phyloP scores from a whole-genome alignment of 345 rosid genomes.

The Gossypium ekmanianum region DNA sequence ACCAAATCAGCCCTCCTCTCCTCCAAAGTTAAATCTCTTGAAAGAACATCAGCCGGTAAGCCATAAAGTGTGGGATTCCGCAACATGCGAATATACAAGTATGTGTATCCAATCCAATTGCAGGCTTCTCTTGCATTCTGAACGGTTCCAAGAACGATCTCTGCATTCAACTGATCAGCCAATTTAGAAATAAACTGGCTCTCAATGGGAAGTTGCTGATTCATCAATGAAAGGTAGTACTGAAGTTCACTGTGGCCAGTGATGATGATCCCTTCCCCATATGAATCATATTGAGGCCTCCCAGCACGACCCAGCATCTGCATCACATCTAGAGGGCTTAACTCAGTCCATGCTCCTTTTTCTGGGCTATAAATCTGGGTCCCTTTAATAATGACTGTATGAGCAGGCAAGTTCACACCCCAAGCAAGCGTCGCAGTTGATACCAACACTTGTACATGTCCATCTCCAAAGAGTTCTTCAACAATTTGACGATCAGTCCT shows the following conservation, averaged over 20 bases:
- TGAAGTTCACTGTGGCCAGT: slow-evolving; percentile 90
- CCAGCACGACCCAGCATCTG: slow-evolving; percentile 99
- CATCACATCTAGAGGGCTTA: slow-evolving; percentile 95
- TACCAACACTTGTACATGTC: slow-evolving; percentile 83
- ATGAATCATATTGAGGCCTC: slow-evolving; percentile 89
- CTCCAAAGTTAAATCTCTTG: slow-evolving; percentile 63
- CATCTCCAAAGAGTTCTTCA: slow-evolving; percentile 69
- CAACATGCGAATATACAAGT: slow-evolving; percentile 76
- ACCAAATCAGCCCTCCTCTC: slow-evolving; percentile 99
- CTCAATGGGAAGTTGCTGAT: slow-evolving; percentile 96
- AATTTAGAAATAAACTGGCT: slow-evolving; percentile 90
- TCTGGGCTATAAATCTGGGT: slow-evolving; percentile 95
- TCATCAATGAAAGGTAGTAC: slow-evolving; percentile 91
- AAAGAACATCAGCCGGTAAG: slow-evolving; percentile 73
- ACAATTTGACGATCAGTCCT: slow-evolving; percentile 84
- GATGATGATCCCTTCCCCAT: slow-evolving; percentile 94
- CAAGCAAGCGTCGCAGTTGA: slow-evolving; percentile 98
- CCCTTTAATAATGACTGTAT: slow-evolving; percentile 88
- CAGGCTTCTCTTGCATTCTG: slow-evolving; percentile 98
- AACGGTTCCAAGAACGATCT: slow-evolving; percentile 94
- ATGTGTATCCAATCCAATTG: slow-evolving; percentile 92
- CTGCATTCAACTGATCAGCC: slow-evolving; percentile 99
- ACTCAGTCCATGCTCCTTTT: slow-evolving; percentile 96
- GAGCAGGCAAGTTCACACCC: slow-evolving; percentile 98
- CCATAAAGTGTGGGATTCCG: slow-evolving; percentile 90